These are phyloP conservation scores for Vigna mungo DNA, from an alignment of 306 rosid species.

Conservation along the genomic window DNA sequence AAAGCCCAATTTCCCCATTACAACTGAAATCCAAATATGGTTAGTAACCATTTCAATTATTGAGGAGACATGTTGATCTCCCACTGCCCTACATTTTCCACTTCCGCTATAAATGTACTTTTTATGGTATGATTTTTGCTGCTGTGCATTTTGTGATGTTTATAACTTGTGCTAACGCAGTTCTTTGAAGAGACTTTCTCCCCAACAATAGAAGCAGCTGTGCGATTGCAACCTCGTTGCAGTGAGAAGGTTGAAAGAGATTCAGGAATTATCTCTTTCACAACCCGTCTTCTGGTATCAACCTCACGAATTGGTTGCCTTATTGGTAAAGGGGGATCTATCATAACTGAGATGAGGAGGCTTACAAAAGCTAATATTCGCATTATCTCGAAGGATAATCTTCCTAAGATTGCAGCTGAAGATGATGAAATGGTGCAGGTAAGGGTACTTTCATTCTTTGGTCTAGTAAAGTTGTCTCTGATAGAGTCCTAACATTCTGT, in stretches of 20 bases:
- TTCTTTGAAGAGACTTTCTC: constrained; percentile 85
- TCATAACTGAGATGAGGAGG: constrained; percentile 95
- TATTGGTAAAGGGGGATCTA: constrained; percentile 97
- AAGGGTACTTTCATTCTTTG: constrained; percentile 31
- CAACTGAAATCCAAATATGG: no score
- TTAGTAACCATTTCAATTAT: constrained; percentile 78
- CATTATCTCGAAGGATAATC: constrained; percentile 81
- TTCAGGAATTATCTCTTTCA: constrained; percentile 91
- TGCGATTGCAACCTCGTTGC: constrained; percentile 96
- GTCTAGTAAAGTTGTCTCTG: neutral
- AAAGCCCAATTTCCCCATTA: no score
- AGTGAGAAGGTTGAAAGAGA: constrained; percentile 96
- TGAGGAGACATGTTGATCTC: constrained; percentile 61
- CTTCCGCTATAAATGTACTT: neutral
- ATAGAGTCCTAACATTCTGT: constrained; percentile 30
- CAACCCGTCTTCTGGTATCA: constrained; percentile 92
- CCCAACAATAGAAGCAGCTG: constrained; percentile 88
- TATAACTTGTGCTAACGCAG: constrained; percentile 55
- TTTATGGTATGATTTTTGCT: neutral
- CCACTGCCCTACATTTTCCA: constrained; percentile 10
- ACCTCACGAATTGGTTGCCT: constrained; percentile 97
- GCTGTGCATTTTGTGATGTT: constrained; percentile 26
- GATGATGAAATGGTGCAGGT: constrained; percentile 99
- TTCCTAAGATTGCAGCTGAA: constrained; percentile 93
- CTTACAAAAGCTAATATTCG: constrained; percentile 92